A percentile compares a stretch with the other conserved stretches of the same genome.
Conservation (phyloP, 176 grass and related monocot species). For the Triticum urartu region DNA sequence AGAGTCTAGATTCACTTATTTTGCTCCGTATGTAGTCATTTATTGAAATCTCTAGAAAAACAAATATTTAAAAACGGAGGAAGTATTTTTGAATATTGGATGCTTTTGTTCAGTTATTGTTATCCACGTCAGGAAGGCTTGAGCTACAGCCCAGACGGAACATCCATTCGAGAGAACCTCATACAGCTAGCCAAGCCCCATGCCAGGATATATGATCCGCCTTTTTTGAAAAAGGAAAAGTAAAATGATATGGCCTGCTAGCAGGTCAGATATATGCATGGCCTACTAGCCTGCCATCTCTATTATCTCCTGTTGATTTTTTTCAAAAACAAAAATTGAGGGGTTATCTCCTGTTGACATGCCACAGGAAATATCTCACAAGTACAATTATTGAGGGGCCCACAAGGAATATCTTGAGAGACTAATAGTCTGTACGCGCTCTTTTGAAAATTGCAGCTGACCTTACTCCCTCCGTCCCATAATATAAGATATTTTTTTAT, state of each 20-base stretch:
- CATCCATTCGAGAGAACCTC: not conserved
- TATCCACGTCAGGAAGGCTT: not conserved
- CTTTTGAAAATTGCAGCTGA: conserved; percentile 12
- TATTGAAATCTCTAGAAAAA: too few relatives aligned
- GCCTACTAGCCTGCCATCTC: not conserved
- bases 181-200: not conserved
- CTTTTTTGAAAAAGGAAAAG: not conserved
- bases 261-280: too few relatives aligned
- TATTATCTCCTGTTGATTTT: too few relatives aligned
- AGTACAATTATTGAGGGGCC: conserved; percentile 39
- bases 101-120: not conserved
- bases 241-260: not conserved
- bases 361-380: not conserved
- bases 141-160: not conserved
- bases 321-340: too few relatives aligned
- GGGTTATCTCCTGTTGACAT: not conserved
- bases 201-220: not conserved
- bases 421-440: not conserved
- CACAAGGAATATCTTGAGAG: conserved; percentile 31
- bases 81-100: not conserved
- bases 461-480: too few relatives aligned
- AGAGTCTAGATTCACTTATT: too few relatives aligned
- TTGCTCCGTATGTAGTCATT: too few relatives aligned
- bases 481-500: too few relatives aligned
- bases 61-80: too few relatives aligned